Conservation (phyloP, 441 rosid genomes). For the Gossypium gossypioides region DNA sequence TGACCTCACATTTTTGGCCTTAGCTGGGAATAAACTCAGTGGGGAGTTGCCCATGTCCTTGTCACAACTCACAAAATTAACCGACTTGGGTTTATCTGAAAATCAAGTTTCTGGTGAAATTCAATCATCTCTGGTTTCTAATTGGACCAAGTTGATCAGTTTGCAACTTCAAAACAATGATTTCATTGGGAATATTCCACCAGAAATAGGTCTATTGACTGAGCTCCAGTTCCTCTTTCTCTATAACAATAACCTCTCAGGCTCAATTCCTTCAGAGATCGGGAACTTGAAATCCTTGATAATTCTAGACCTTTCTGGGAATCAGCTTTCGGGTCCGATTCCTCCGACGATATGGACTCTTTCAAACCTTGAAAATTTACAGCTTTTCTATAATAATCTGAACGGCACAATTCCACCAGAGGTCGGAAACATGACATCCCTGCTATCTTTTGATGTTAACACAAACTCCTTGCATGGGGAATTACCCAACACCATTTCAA, state of each 20-base stretch:
- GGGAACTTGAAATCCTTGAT: constrained; percentile 28
- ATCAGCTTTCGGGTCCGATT: constrained; percentile 31
- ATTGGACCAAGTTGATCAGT: constrained; percentile 38
- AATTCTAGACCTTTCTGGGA: constrained; percentile 24
- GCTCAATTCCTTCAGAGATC: constrained; percentile 38
- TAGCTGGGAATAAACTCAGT: constrained; percentile 39
- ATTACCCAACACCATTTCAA: constrained; percentile 30
- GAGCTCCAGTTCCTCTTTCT: constrained; percentile 30
- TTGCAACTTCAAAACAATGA: constrained; percentile 48
- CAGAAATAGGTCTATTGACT: constrained; percentile 31
- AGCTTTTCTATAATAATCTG: constrained; percentile 34
- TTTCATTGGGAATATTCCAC: constrained; percentile 40
- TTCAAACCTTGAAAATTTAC: constrained; percentile 14
- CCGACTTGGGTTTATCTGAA: constrained; percentile 31
- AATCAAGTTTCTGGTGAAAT: constrained; percentile 42
- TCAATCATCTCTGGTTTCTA: constrained; percentile 29
- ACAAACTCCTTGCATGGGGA: constrained; percentile 32
- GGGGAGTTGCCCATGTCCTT: constrained; percentile 48
- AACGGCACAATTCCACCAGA: constrained; percentile 34
- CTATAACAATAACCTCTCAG: constrained; percentile 33
- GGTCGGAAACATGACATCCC: constrained; percentile 29
- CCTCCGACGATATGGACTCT: constrained; percentile 33
- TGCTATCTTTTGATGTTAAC: constrained; percentile 21
- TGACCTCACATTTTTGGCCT: constrained; percentile 38
- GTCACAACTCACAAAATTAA: constrained; percentile 34